A percentile compares a stretch with the other conserved stretches of the same genome.
phyloP scores from a whole-genome alignment of 2,329 filamentous ascomycete species.

The Lachnellula arida region DNA sequence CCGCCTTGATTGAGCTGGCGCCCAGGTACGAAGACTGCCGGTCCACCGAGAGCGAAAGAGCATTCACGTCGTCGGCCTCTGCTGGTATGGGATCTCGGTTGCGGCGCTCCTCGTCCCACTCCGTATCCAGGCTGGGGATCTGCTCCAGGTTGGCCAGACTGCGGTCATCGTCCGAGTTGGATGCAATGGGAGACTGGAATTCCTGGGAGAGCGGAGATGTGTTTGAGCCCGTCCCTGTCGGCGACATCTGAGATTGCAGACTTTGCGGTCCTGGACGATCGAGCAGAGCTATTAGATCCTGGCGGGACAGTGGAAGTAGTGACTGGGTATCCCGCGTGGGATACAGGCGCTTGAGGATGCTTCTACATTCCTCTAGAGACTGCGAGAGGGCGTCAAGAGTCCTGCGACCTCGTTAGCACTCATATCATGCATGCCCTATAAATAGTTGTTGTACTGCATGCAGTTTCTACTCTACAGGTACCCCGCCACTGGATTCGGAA shows the following conservation, averaged over 20 bases:
- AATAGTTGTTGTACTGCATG: background rate
- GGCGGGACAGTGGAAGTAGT: constrained; percentile 50
- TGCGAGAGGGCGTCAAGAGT: constrained; percentile 61
- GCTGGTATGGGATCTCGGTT: constrained; percentile 52
- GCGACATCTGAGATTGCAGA: constrained; percentile 40
- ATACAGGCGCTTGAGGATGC: constrained; percentile 57
- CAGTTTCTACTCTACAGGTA: background rate
- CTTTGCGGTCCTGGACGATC: constrained; percentile 36
- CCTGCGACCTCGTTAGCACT: constrained; percentile 31
- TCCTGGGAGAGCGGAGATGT: constrained; percentile 47
- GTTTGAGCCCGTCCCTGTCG: constrained; percentile 51
- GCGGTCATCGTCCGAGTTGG: constrained; percentile 42
- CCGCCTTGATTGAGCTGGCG: constrained; percentile 70
- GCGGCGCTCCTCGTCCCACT: constrained; percentile 62
- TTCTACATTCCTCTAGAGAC: constrained; percentile 60
- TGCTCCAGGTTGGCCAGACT: constrained; percentile 56
- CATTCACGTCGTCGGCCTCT: constrained; percentile 68
- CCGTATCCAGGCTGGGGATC: constrained; percentile 59
- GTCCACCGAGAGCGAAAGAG: constrained; percentile 54
- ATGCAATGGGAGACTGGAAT: constrained; percentile 45
- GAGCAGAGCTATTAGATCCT: constrained; percentile 55
- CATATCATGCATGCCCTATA: background rate
- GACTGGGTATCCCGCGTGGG: constrained; percentile 51
- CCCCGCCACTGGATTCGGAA: constrained; percentile 5
- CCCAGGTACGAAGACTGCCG: constrained; percentile 65